These are phyloP conservation scores for Aspergillus taichungensis DNA, from an alignment of 495 filamentous ascomycete genomes.

Conservation along the genomic window DNA sequence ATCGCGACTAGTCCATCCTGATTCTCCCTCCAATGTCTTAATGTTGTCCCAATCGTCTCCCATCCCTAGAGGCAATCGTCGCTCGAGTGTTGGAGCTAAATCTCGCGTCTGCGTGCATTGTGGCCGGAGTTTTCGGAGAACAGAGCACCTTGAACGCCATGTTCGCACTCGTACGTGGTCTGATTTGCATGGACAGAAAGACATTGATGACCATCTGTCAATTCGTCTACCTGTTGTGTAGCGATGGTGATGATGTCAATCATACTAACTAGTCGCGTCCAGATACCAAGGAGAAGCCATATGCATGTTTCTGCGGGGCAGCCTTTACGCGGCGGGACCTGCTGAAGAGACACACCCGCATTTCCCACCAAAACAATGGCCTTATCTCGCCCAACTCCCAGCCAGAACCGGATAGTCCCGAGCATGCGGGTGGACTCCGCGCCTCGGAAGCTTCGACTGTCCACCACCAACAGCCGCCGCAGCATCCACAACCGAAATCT, in stretches of 20 bases:
- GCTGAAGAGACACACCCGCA: constrained; percentile 43
- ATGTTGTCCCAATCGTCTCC: constrained; percentile 30
- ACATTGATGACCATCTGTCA: not conserved
- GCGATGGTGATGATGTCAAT: too few species aligned
- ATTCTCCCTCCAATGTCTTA: constrained; percentile 15
- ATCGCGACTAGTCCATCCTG: too few species aligned
- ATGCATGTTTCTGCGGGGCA: constrained; percentile 46
- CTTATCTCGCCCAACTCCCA: constrained; percentile 26
- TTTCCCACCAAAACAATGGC: constrained; percentile 27
- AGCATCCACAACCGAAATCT: not conserved
- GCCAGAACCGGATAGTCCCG: constrained; percentile 11
- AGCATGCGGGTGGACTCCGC: constrained; percentile 4
- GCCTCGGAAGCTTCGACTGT: constrained; percentile 1
- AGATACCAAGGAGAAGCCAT: constrained; percentile 50
- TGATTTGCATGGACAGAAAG: not conserved
- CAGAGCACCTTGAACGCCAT: constrained; percentile 46
- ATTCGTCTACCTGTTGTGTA: too few species aligned
- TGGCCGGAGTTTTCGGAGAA: constrained; percentile 32
- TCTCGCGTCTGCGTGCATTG: constrained; percentile 33
- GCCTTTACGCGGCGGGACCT: constrained; percentile 46
- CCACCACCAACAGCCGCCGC: not conserved
- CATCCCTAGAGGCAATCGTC: constrained; percentile 15
- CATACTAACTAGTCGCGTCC: not conserved
- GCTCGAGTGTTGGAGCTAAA: constrained; percentile 22
- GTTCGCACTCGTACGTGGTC: constrained; percentile 41